phyloP scores from a whole-genome alignment of 2,329 filamentous ascomycete species.

The Emmonsia crescens region DNA sequence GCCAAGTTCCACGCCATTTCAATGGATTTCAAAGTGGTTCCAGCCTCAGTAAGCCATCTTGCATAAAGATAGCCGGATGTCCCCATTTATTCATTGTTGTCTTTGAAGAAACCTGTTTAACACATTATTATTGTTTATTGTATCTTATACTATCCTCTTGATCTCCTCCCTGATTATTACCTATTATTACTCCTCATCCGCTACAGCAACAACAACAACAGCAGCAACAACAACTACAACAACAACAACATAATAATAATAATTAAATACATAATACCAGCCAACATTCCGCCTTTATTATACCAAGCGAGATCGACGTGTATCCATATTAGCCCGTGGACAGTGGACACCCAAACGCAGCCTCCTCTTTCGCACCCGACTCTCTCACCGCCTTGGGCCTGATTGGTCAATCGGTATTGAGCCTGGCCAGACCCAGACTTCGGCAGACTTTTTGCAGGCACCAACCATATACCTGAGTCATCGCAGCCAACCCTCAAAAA shows the following conservation, averaged over 20 bases:
- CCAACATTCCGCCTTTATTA: no score
- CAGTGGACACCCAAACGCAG: neutral
- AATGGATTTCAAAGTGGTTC: no score
- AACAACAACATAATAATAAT: neutral
- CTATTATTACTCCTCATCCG: no score
- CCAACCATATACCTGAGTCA: neutral
- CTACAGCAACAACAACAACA: no score
- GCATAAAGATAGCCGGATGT: neutral
- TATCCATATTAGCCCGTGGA: neutral
- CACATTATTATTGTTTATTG: neutral
- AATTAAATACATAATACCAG: neutral
- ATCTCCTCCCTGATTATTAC: no score
- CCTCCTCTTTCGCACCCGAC: neutral
- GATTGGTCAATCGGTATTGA: neutral
- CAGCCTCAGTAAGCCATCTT: neutral
- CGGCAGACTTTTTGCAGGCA: neutral
- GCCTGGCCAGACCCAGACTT: slow-evolving; percentile 1
- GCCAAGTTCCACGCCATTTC: no score
- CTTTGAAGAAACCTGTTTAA: neutral
- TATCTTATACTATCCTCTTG: no score
- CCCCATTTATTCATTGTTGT: neutral
- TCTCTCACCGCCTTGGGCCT: neutral
- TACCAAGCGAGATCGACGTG: no score
- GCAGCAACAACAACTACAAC: neutral
- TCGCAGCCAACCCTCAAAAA: neutral